Evolutionary conservation across 106 monocot species (phyloP).

Genomic region (Triglochin maritima): DNA sequence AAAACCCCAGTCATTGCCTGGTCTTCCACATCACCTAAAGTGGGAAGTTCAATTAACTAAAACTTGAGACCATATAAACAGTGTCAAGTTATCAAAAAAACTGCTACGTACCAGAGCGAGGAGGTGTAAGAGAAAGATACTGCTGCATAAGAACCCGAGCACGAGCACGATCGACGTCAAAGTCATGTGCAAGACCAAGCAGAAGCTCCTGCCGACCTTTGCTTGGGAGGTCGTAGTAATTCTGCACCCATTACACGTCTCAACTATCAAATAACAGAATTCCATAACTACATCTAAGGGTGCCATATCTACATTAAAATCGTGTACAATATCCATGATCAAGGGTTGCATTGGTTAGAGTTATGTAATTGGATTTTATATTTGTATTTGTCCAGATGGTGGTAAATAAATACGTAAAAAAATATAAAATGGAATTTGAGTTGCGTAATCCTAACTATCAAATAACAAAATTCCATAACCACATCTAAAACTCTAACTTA

Average conservation of each 20-base stretch:
- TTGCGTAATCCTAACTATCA: background rate
- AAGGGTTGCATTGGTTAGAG: background rate
- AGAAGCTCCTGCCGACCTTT: slow-evolving; percentile 45
- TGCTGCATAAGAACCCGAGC: slow-evolving; percentile 65
- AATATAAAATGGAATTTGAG: too few relatives aligned
- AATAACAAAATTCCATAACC: background rate
- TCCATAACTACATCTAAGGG: background rate
- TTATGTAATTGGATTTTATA: background rate
- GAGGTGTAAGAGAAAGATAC: slow-evolving; percentile 40
- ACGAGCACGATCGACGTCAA: slow-evolving; percentile 48
- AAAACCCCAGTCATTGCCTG: slow-evolving; percentile 2
- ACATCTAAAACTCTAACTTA: background rate
- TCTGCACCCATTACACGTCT: slow-evolving; percentile 14
- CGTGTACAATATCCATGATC: background rate
- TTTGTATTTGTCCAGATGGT: background rate
- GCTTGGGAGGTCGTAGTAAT: slow-evolving; percentile 27
- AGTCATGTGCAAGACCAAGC: slow-evolving; percentile 37
- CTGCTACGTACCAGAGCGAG: slow-evolving; percentile 7
- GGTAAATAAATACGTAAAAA: background rate
- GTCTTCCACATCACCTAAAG: slow-evolving; percentile 3
- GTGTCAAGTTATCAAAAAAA: background rate
- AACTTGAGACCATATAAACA: background rate
- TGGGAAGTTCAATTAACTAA: background rate
- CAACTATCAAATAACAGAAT: background rate
- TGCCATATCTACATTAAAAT: background rate